These are phyloP conservation scores for Pseudocercospora eumusae DNA, from an alignment of 2,329 filamentous ascomycete genomes.

Conservation along the genomic window DNA sequence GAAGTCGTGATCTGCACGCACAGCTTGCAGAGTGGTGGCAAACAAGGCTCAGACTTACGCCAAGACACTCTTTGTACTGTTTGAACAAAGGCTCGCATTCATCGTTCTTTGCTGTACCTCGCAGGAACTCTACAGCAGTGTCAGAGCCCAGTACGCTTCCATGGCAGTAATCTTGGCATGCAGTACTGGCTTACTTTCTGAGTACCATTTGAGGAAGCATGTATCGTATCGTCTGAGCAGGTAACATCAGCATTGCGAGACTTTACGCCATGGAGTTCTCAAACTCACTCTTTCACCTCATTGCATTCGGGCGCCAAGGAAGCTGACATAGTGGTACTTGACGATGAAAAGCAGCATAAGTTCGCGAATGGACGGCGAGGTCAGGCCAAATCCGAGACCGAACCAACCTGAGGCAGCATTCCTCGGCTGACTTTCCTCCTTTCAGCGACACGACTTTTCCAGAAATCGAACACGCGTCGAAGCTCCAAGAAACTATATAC, in stretches of 20 bases:
- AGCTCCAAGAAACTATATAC: slow-evolving; percentile 1
- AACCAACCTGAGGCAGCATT: not conserved
- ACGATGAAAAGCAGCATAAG: not conserved
- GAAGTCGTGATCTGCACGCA: not conserved
- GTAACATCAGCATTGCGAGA: not conserved
- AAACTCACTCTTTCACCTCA: slow-evolving; percentile 85
- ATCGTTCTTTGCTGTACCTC: slow-evolving; percentile 77
- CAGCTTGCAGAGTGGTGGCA: not conserved
- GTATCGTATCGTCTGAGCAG: slow-evolving; percentile 84
- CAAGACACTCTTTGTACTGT: slow-evolving; percentile 83
- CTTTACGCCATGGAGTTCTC: not conserved
- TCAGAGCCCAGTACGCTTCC: not conserved
- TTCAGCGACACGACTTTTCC: not conserved
- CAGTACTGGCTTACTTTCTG: slow-evolving; percentile 68
- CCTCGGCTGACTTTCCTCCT: slow-evolving; percentile 3
- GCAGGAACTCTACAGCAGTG: slow-evolving; percentile 69
- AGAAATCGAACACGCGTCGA: not conserved
- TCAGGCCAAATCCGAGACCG: not conserved
- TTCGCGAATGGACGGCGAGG: not conserved
- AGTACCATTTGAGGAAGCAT: slow-evolving; percentile 99
- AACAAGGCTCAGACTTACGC: slow-evolving; percentile 55
- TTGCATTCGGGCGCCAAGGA: slow-evolving; percentile 95
- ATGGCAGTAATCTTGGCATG: not conserved
- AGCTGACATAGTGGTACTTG: slow-evolving; percentile 69
- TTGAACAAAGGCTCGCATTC: slow-evolving; percentile 86